phyloP scores from a whole-genome alignment of 495 filamentous ascomycete genomes.

The Arthonia radiata region DNA sequence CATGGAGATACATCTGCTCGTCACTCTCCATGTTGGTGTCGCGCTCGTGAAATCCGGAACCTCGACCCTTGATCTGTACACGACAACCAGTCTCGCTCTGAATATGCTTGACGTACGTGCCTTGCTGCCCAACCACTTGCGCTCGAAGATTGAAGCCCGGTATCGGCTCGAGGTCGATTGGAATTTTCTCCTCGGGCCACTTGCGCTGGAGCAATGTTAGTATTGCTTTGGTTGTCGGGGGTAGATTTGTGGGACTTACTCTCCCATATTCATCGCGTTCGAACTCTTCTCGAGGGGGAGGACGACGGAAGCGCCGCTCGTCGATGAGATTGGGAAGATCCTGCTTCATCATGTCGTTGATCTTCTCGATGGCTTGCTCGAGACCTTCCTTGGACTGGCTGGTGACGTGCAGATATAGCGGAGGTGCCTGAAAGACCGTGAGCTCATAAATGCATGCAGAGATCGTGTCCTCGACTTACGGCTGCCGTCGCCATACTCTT shows the following conservation, averaged over 20 bases:
- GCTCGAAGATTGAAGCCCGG: conserved; percentile 92
- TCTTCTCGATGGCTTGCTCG: conserved; percentile 59
- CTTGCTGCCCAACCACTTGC: conserved; percentile 81
- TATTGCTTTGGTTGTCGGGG: conserved; percentile 9
- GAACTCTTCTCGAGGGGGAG: conserved; percentile 69
- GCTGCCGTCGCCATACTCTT: conserved; percentile 87
- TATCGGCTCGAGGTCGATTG: conserved; percentile 69
- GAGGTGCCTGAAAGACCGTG: conserved; percentile 35
- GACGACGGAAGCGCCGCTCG: conserved; percentile 73
- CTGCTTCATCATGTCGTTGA: conserved; percentile 88
- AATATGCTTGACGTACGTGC: conserved; percentile 90
- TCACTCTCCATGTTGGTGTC: conserved; percentile 70
- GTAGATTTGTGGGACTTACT: conserved; percentile 26
- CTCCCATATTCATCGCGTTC: conserved; percentile 88
- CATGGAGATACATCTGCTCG: conserved; percentile 84
- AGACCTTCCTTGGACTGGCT: conserved; percentile 81
- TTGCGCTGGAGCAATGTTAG: conserved; percentile 41
- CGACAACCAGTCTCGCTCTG: conserved; percentile 82
- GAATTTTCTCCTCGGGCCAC: conserved; percentile 93
- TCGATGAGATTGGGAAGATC: conserved; percentile 89
- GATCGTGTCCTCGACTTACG: no score
- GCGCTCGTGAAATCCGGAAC: conserved; percentile 82
- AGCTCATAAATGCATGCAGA: conserved; percentile 1
- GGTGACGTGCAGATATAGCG: conserved; percentile 83
- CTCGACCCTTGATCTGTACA: conserved; percentile 91